phyloP scores from a whole-genome alignment of 768 basidiomycete species.

The Pleurotus salmoneostramineus region DNA sequence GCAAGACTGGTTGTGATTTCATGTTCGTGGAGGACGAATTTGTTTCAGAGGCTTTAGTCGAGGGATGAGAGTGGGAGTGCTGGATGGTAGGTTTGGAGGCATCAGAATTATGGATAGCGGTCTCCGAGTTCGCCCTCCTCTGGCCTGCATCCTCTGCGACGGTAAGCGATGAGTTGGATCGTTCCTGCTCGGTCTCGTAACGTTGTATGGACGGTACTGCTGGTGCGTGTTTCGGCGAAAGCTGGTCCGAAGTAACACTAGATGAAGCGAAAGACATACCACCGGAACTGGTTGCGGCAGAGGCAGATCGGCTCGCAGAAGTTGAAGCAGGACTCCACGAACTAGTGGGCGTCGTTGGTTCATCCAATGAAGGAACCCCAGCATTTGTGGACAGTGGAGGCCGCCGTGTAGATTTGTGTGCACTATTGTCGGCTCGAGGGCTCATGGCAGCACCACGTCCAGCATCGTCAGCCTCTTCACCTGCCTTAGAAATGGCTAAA shows the following conservation, averaged over 20 bases:
- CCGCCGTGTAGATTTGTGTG: background rate
- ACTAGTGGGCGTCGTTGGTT: background rate
- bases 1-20: background rate
- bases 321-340: constrained; percentile 6
- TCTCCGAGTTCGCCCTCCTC: background rate
- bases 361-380: background rate
- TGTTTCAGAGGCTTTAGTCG: background rate
- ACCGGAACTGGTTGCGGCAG: background rate
- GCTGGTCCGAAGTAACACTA: constrained; percentile 1
- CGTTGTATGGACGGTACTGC: background rate
- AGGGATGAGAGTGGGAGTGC: background rate
- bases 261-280: constrained; percentile 4
- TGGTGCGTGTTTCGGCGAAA: background rate
- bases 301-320: background rate
- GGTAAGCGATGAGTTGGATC: background rate
- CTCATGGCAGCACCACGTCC: too few relatives aligned
- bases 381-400: background rate
- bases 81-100: background rate
- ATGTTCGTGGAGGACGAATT: background rate
- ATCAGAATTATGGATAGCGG: background rate
- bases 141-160: background rate
- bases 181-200: too few relatives aligned
- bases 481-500: background rate
- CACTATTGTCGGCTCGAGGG: background rate
- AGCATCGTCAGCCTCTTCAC: too few relatives aligned